Conservation (phyloP, 306 rosid genomes). For the Quercus agrifolia region DNA sequence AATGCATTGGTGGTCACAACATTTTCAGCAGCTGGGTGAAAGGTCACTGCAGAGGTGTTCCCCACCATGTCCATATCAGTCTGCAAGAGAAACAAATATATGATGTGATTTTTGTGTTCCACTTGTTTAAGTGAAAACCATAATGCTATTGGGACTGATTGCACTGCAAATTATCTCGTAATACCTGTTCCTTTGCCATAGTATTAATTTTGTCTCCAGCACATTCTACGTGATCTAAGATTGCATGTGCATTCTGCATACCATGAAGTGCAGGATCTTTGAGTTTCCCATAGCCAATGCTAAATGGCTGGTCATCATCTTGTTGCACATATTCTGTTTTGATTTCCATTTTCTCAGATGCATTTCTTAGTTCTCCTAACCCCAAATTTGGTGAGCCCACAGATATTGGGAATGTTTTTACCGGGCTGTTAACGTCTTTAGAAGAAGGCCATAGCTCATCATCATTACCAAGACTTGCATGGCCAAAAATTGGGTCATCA, state of each 20-base stretch:
- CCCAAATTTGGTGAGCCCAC: constrained; percentile 32
- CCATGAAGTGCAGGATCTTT: constrained; percentile 35
- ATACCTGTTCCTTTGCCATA: constrained; percentile 52
- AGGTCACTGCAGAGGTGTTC: constrained; percentile 22
- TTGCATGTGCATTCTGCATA: constrained; percentile 36
- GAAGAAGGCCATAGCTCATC: constrained; percentile 74
- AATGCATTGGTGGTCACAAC: constrained; percentile 24
- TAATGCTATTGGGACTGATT: background rate
- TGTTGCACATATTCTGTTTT: constrained; percentile 48
- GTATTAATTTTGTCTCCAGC: constrained; percentile 41
- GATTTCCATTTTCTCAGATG: constrained; percentile 39
- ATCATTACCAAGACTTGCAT: constrained; percentile 53
- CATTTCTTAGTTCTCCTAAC: constrained; percentile 30
- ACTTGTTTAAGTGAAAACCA: constrained; percentile 3
- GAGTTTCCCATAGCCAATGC: constrained; percentile 33
- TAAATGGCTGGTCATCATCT: constrained; percentile 34
- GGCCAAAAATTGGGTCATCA: constrained; percentile 71
- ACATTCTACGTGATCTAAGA: constrained; percentile 36
- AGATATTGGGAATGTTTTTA: constrained; percentile 39
- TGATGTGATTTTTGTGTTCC: constrained; percentile 1
- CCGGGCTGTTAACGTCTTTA: constrained; percentile 45
- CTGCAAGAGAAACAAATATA: constrained; percentile 27
- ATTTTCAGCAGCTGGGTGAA: constrained; percentile 31
- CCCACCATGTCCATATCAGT: constrained; percentile 27
- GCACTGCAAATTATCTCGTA: constrained; percentile 18